Evolutionary conservation across 768 basidiomycete genomes (phyloP).

Genomic region (Leucosporidium yakuticum): DNA sequence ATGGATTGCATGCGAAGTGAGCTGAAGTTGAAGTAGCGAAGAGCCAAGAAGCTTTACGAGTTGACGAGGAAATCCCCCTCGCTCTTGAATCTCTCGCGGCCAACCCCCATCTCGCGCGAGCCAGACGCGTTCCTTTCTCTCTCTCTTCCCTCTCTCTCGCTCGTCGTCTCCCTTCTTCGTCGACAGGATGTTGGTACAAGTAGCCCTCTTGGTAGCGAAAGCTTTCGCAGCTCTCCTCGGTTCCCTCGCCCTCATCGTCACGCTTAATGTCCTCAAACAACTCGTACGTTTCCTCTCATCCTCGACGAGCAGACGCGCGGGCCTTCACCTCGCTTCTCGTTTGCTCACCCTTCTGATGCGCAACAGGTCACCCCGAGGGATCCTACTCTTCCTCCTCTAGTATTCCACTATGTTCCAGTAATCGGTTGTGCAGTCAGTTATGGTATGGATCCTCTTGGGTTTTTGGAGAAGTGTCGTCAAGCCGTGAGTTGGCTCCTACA

Average conservation of each 20-base stretch:
- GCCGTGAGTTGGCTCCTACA: background rate
- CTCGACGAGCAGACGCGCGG: background rate
- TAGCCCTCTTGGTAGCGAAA: background rate
- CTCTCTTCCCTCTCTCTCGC: too few relatives aligned
- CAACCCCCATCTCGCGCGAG: too few relatives aligned
- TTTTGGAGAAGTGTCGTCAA: conserved; percentile 58
- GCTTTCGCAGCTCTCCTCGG: background rate
- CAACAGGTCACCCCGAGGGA: conserved; percentile 27
- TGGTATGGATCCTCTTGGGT: conserved; percentile 85
- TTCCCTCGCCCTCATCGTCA: conserved; percentile 2
- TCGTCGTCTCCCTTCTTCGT: too few relatives aligned
- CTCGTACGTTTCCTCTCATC: conserved; percentile 18
- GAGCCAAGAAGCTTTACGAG: too few relatives aligned
- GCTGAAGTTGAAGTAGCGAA: too few relatives aligned
- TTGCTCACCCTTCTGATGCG: background rate
- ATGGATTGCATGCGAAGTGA: too few relatives aligned
- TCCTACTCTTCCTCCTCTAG: conserved; percentile 61
- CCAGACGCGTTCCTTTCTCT: too few relatives aligned
- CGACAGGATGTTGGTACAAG: too few relatives aligned
- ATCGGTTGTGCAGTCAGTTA: conserved; percentile 84
- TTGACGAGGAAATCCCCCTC: too few relatives aligned
- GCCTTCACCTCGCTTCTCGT: too few relatives aligned
- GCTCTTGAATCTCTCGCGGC: too few relatives aligned
- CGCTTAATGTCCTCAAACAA: conserved; percentile 26
- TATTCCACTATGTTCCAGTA: conserved; percentile 87